Evolutionary conservation across 2,329 filamentous ascomycete genomes (phyloP).

Genomic region (Sporothrix phasma): DNA sequence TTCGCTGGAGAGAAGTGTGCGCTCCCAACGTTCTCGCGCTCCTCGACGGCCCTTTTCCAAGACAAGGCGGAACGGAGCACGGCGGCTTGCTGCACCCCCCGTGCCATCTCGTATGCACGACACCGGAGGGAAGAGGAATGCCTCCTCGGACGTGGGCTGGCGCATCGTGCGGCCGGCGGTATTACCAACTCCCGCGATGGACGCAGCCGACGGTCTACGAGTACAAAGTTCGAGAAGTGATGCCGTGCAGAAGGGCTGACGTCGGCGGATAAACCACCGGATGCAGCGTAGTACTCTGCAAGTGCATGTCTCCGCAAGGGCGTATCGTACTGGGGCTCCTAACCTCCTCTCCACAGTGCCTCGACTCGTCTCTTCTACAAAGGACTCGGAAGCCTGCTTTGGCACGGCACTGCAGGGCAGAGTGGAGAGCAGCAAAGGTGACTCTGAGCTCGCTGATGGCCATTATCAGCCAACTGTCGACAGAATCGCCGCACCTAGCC

Average conservation of each 20-base stretch:
- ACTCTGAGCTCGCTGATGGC: too few relatives aligned
- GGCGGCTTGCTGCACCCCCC: background rate
- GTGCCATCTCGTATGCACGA: background rate
- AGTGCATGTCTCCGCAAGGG: background rate
- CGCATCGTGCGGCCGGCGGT: background rate
- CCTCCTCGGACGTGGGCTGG: background rate
- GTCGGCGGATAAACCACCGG: too few relatives aligned
- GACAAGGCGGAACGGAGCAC: background rate
- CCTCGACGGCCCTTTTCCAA: background rate
- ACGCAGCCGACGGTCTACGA: background rate
- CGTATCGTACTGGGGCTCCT: background rate
- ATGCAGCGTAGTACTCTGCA: background rate
- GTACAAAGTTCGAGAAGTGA: too few relatives aligned
- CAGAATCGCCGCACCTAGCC: too few relatives aligned
- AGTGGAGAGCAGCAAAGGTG: too few relatives aligned
- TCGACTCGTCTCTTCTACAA: too few relatives aligned
- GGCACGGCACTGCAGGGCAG: too few relatives aligned
- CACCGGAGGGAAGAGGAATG: background rate
- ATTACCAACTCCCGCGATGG: constrained; percentile 4
- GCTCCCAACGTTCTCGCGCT: background rate
- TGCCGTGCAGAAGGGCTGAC: too few relatives aligned
- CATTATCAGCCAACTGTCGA: too few relatives aligned
- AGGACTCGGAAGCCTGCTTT: too few relatives aligned
- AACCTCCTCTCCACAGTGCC: too few relatives aligned
- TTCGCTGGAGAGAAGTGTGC: background rate